These are phyloP conservation scores for Eucalyptus marginata DNA, from an alignment of 345 rosid genomes.

Conservation along the genomic window DNA sequence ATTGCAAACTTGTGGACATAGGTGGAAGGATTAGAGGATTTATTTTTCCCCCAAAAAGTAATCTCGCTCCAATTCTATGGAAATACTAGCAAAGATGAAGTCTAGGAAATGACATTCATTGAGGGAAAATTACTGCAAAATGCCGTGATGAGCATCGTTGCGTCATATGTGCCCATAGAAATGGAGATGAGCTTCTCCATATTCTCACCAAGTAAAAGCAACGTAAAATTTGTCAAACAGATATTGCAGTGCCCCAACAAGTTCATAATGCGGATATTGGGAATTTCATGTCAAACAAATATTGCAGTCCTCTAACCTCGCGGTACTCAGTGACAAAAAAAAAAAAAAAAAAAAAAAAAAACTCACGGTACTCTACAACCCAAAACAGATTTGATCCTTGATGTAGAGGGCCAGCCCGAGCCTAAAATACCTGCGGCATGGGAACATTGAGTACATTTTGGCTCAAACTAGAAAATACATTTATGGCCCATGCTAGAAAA, in stretches of 20 bases:
- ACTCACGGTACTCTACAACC: rapidly evolving
- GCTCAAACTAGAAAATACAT: neutral
- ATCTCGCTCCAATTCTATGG: neutral
- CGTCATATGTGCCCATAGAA: no score
- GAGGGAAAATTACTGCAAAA: no score
- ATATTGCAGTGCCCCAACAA: no score
- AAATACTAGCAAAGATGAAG: no score
- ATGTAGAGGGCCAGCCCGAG: neutral
- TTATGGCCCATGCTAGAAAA: neutral
- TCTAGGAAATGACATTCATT: no score
- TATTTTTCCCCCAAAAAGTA: neutral
- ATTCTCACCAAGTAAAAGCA: neutral
- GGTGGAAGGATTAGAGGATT: neutral
- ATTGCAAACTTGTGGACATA: neutral
- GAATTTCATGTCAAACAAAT: no score
- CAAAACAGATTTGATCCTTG: neutral
- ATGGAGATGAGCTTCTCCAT: no score
- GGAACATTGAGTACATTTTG: neutral
- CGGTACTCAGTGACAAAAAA: no score
- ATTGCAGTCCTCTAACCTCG: no score
- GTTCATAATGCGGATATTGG: no score
- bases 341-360: no score
- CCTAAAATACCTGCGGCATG: neutral
- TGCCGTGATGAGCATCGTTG: no score
- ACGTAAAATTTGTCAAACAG: neutral